These are phyloP conservation scores for Trichoderma sp. DNA, from an alignment of 2,329 filamentous ascomycete genomes.

Conservation along the genomic window DNA sequence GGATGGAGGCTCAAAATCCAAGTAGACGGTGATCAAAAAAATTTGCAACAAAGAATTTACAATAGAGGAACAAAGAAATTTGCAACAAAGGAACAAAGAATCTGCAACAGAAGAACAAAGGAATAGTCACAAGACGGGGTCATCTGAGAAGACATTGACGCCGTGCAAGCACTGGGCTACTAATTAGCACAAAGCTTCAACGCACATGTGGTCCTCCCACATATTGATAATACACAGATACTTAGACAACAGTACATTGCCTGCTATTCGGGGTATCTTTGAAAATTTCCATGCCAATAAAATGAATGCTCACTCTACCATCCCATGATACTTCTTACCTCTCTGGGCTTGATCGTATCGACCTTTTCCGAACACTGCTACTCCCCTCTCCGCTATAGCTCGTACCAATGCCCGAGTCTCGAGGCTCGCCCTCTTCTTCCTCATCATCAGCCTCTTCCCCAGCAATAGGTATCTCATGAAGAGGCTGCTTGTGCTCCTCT, in stretches of 20 bases:
- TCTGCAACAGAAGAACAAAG: too few species aligned
- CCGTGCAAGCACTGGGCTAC: not conserved
- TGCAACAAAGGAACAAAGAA: not conserved
- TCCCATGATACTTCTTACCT: not conserved
- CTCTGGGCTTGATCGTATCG: conserved; percentile 28
- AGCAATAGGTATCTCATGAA: conserved; percentile 36
- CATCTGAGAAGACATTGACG: not conserved
- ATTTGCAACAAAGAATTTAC: not conserved
- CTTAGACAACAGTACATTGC: not conserved
- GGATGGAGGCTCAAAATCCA: not conserved
- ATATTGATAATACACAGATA: not conserved
- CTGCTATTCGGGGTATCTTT: not conserved
- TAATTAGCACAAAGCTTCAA: not conserved
- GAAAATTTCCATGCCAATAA: not conserved
- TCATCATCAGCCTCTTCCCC: conserved; percentile 50
- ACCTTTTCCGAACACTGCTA: conserved; percentile 33
- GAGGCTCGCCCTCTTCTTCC: conserved; percentile 35
- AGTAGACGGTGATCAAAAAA: not conserved
- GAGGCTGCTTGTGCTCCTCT: conserved; percentile 24
- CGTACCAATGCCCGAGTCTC: conserved; percentile 54
- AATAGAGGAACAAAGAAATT: too few species aligned
- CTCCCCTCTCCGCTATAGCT: conserved; percentile 46
- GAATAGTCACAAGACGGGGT: not conserved
- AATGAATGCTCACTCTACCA: not conserved
- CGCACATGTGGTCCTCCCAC: not conserved